Base-by-base conservation (phyloP, 1,284 basidiomycete genomes). In the Erythrobasidium hasegawianum region DNA sequence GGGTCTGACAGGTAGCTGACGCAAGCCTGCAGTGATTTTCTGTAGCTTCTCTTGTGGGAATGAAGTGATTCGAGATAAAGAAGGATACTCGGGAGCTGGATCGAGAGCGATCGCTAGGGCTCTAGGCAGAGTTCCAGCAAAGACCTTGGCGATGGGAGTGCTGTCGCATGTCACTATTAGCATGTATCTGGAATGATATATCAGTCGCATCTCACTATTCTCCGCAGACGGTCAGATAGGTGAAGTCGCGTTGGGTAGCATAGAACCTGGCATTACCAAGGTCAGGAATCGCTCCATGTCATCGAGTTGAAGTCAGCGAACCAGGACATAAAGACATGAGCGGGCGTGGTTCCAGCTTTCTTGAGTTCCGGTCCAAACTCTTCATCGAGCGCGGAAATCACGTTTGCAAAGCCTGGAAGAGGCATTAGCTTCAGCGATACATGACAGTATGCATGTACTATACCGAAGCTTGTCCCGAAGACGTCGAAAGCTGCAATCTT, bases 391-490 rank as follows among this genome's bases (percentile, higher is more conserved):
- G 47, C 59, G 9, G 54, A 22, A 22, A 68, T 67, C n/a, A 67
- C 47, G 26, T 67, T 67, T 38, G 45, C 50, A 50, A 67, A 67
- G 57, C 64, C 64, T 65, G 45, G 11, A 20, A 22, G 13, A 57
- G 47, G 50, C 16, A 50, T 55, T 50, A 55, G 49, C 22, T 50
- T 52, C 16, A 18, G n/a, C n/a, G n/a, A n/a, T 14, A 47, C 20
- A 9, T 47, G 1, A 11, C 22, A 2, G 43, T 40, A 7, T n/a
- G 41, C 18, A 11, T 16, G n/a, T 22, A 4, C n/a, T 47, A 9
- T 40, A 65, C 62, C 62, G 57, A 67, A 67, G 64, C 64, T 49
- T 47, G 64, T 67, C 26, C 64, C 64, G 40, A 67, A 67, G 38
- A 67, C 38, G 26, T 67, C 64, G 64, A 59, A 67, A 7, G 62